A percentile compares a stretch with the other conserved stretches of the same genome.
Evolutionary conservation across 2,329 filamentous ascomycete species (phyloP).

Genomic region (Colletotrichum musicola): DNA sequence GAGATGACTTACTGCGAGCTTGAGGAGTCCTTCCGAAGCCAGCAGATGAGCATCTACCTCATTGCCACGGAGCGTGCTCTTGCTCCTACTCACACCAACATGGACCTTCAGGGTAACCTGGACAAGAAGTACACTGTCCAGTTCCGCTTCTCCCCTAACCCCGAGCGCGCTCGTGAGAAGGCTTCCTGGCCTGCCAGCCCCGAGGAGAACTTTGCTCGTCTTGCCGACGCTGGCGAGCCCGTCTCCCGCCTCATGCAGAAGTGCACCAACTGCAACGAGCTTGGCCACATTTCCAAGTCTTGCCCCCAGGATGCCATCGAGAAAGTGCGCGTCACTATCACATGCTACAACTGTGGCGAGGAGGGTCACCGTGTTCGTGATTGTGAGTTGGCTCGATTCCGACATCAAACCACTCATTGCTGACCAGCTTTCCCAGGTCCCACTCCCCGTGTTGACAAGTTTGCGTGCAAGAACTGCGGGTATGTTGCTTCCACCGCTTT

Average conservation of each 20-base stretch:
- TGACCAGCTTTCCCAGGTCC: conserved; percentile 56
- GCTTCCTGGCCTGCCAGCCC: conserved; percentile 69
- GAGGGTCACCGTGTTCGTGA: conserved; percentile 77
- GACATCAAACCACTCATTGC: not conserved
- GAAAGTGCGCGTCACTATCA: conserved; percentile 59
- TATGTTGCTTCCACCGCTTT: conserved; percentile 42
- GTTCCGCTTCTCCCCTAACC: conserved; percentile 70
- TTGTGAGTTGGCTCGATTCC: conserved; percentile 62
- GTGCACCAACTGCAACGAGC: conserved; percentile 73
- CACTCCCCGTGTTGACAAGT: conserved; percentile 71
- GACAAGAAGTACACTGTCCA: conserved; percentile 74
- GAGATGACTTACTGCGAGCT: conserved; percentile 70
- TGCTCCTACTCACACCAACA: conserved; percentile 71
- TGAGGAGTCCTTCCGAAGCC: conserved; percentile 69
- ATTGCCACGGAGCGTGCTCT: conserved; percentile 73
- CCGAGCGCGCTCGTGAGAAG: conserved; percentile 69
- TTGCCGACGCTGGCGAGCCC: conserved; percentile 75
- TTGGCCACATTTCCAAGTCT: conserved; percentile 72
- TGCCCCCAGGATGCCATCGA: conserved; percentile 72
- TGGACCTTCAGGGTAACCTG: conserved; percentile 78
- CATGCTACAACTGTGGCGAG: conserved; percentile 74
- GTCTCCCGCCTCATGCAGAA: conserved; percentile 70
- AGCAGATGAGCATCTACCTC: conserved; percentile 68
- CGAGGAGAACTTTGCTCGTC: conserved; percentile 72
- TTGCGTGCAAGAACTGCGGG: conserved; percentile 78